Evolutionary conservation across 805 yeast genomes (phyloP).

Genomic region (Yamadazyma phyllophila): DNA sequence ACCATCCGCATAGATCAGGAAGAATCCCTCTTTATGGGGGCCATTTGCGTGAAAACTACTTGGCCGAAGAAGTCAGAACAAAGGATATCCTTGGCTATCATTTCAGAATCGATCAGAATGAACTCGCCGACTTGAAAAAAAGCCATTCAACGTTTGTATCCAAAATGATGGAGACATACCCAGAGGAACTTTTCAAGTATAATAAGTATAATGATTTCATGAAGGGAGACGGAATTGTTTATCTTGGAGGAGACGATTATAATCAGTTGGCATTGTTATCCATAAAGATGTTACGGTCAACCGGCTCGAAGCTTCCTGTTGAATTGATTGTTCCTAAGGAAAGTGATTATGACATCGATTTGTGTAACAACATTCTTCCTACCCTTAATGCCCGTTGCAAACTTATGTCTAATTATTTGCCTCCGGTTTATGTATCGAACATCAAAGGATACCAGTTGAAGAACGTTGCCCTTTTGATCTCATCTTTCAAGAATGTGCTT

Average conservation of each 20-base stretch:
- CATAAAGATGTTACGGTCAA: slow-evolving; percentile 29
- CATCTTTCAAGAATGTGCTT: slow-evolving; percentile 34
- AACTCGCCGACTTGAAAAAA: slow-evolving; percentile 16
- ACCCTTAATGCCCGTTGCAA: slow-evolving; percentile 32
- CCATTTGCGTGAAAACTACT: slow-evolving; percentile 31
- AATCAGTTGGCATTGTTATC: slow-evolving; percentile 35
- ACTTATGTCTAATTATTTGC: slow-evolving; percentile 49
- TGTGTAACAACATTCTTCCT: slow-evolving; percentile 33
- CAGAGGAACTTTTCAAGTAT: slow-evolving; percentile 19
- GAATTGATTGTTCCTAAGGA: slow-evolving; percentile 35
- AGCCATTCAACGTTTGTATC: slow-evolving; percentile 23
- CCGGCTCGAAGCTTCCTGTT: slow-evolving; percentile 35
- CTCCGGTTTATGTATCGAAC: slow-evolving; percentile 18
- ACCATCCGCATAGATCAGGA: slow-evolving; percentile 22
- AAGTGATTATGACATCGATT: slow-evolving; percentile 31
- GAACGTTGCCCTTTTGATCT: slow-evolving; percentile 34
- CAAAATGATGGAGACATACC: slow-evolving; percentile 23
- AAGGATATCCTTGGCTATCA: slow-evolving; percentile 23
- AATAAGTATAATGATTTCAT: slow-evolving; percentile 25
- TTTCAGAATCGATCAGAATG: slow-evolving; percentile 20
- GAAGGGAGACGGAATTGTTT: slow-evolving; percentile 41
- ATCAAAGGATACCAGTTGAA: slow-evolving; percentile 35
- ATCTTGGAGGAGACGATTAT: slow-evolving; percentile 36
- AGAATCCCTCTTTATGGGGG: slow-evolving; percentile 32
- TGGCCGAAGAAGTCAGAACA: slow-evolving; percentile 28